Conservation (phyloP, 2,329 filamentous ascomycete species). For the Penicillium aurantiogriseum region DNA sequence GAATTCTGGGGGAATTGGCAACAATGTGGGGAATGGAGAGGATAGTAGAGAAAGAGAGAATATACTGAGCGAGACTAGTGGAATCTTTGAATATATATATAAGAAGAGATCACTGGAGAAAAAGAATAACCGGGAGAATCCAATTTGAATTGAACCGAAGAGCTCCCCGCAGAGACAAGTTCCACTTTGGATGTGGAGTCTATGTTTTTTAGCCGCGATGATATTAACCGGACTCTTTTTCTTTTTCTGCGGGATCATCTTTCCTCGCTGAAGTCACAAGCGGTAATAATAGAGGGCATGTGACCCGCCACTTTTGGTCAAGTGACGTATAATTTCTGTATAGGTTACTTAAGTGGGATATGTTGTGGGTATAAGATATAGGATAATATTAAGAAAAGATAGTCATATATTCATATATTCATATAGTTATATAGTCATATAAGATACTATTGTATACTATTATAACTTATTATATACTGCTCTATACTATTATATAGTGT, state of each 20-base stretch:
- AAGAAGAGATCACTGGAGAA: neutral
- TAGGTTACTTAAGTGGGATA: neutral
- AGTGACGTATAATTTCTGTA: neutral
- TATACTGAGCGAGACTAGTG: neutral
- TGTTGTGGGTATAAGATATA: neutral
- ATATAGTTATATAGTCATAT: neutral
- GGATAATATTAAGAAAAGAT: neutral
- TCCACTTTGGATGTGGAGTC: slow-evolving; percentile 2
- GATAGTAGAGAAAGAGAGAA: neutral
- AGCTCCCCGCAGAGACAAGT: slow-evolving; percentile 15
- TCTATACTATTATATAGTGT: neutral
- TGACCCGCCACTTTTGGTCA: neutral
- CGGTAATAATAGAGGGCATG: neutral
- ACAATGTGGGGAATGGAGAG: slow-evolving; percentile 1
- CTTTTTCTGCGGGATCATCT: neutral
- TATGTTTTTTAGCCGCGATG: slow-evolving; percentile 6
- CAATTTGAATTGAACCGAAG: slow-evolving; percentile 20
- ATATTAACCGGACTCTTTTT: slow-evolving; percentile 7
- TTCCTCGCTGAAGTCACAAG: neutral
- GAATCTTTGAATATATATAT: neutral
- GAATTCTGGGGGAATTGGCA: neutral
- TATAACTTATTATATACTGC: neutral
- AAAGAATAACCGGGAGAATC: slow-evolving; percentile 16
- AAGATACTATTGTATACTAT: neutral
- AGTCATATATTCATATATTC: no score